These are phyloP conservation scores for Diphasiastrum complanatum DNA, from an alignment of 83 land plant genomes.

Conservation along the genomic window DNA sequence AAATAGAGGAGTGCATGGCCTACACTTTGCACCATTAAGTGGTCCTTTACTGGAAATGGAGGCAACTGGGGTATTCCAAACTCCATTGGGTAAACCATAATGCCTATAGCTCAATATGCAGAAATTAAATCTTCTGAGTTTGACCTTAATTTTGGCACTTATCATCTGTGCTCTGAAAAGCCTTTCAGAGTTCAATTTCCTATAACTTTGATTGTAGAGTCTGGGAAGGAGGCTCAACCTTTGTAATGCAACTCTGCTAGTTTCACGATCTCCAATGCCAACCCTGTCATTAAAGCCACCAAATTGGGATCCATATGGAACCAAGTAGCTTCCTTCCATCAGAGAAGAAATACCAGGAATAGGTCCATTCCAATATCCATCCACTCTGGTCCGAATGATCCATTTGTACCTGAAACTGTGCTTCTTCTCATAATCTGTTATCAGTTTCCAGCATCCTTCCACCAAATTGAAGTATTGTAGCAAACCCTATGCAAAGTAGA, in stretches of 20 bases:
- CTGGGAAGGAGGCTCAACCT: constrained; percentile 52
- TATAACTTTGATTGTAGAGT: constrained; percentile 45
- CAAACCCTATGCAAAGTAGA: constrained; percentile 51
- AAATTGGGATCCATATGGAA: constrained; percentile 70
- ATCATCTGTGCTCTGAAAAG: constrained; percentile 73
- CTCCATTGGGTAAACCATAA: constrained; percentile 65
- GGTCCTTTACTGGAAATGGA: constrained; percentile 60
- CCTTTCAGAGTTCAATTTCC: constrained; percentile 65
- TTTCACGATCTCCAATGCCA: constrained; percentile 60
- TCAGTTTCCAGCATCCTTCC: constrained; percentile 79
- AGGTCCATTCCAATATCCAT: constrained; percentile 83
- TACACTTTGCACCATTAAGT: constrained; percentile 85
- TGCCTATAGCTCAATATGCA: constrained; percentile 58
- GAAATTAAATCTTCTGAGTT: constrained; percentile 46
- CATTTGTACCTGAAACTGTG: constrained; percentile 67
- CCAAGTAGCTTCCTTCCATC: constrained; percentile 40
- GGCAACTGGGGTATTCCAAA: constrained; percentile 68
- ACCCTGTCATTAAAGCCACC: constrained; percentile 92
- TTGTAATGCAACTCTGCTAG: constrained; percentile 59
- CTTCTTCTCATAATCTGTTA: constrained; percentile 40
- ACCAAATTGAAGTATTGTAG: constrained; percentile 89
- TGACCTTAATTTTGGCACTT: constrained; percentile 22
- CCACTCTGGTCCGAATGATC: constrained; percentile 88
- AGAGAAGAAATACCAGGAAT: constrained; percentile 33
- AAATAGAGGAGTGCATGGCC: constrained; percentile 70